Base-by-base conservation (phyloP, 2,329 filamentous ascomycete genomes). In the Periconia sp. region DNA sequence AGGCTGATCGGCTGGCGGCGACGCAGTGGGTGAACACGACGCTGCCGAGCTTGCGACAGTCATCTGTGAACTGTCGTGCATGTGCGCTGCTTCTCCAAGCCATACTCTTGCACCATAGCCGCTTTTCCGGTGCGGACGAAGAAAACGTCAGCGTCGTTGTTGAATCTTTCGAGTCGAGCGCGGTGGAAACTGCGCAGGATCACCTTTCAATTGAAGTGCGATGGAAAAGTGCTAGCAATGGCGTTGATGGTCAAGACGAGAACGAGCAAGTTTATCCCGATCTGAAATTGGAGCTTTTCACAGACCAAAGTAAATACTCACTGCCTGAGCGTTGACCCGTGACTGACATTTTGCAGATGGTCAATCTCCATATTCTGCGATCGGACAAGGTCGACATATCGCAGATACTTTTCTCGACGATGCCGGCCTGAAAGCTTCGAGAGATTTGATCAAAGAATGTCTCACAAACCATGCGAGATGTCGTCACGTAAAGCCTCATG, bases 201-300 rank as follows among this genome's bases (percentile, higher is more conserved):
- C 70, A 72, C 51, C 61, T 73, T 15, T 71, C 70, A 1, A 64
- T 73, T 19, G 69, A 72, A 48, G 49, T 70, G 40, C 64, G 69
- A 43, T 73, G 70, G 69, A 60, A 61, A 30, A 52, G 60, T 14
- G 53, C 53, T 30, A 55, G 63, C 44, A 62, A 63, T 13, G 41
- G 49, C n/a, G 53, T 53, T 52, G 54, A 49, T 46, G 62, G 60
- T 41, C 55, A 57, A 30, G 57, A 65, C 37, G 60, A 62, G 45
- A 60, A 62, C 23, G 51, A 60, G 2, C 40, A 58, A 19, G 60
- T 59, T 41, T 68, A 68, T 57, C 67, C 70, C 42, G 69, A 73
- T 47, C 60, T 73, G 45, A 72, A 71, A 41, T 58, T 73, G 1
- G 70, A 73, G 47, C 69, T 70, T 51, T 73, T 68, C 44, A 70